phyloP scores from a whole-genome alignment of 2,329 filamentous ascomycete genomes.

The Paraphoma sp. region DNA sequence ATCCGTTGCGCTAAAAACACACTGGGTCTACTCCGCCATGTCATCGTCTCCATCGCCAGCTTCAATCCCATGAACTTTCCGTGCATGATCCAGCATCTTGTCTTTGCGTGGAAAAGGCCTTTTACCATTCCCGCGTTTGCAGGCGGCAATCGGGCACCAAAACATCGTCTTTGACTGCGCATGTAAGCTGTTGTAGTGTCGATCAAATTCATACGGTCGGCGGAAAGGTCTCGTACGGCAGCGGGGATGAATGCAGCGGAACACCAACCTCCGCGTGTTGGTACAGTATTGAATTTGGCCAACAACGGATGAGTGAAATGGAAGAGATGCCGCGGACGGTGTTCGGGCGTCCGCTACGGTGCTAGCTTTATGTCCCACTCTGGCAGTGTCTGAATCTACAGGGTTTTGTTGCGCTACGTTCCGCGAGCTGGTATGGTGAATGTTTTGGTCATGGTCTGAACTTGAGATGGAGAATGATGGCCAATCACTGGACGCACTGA shows the following conservation, averaged over 20 bases:
- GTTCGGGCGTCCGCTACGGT: too few relatives aligned
- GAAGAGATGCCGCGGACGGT: too few relatives aligned
- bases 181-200: slow-evolving; percentile 7
- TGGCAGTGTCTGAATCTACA: too few relatives aligned
- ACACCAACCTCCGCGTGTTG: background rate
- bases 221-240: background rate
- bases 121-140: background rate
- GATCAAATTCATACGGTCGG: slow-evolving; percentile 1
- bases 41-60: background rate
- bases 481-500: too few relatives aligned
- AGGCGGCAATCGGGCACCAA: background rate
- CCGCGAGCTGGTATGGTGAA: too few relatives aligned
- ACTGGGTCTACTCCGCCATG: too few relatives aligned
- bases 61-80: background rate
- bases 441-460: too few relatives aligned
- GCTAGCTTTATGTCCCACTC: too few relatives aligned
- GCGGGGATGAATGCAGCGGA: background rate
- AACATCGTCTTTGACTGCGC: background rate
- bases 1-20: too few relatives aligned
- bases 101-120: background rate
- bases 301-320: background rate
- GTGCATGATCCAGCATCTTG: background rate
- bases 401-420: too few relatives aligned
- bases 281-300: background rate
- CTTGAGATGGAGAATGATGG: too few relatives aligned